A percentile compares a stretch with the other conserved stretches of the same genome.
Conservation (phyloP, 106 monocot species). For the Allium sativum region DNA sequence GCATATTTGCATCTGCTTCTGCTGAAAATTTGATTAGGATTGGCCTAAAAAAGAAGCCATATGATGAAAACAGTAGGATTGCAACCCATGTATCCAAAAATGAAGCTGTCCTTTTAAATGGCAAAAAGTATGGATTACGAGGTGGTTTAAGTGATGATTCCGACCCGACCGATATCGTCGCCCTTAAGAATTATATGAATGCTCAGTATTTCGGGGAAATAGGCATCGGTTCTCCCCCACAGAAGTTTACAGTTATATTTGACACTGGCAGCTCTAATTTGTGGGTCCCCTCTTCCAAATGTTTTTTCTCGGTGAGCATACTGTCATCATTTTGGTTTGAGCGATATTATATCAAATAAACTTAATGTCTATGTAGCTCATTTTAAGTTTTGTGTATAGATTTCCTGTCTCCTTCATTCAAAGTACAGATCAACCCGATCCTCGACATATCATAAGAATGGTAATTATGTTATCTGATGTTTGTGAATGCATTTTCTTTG, state of each 20-base stretch:
- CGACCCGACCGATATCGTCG: constrained; percentile 39
- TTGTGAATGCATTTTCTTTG: too few species aligned
- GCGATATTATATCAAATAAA: background rate
- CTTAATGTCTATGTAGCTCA: background rate
- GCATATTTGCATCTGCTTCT: constrained; percentile 27
- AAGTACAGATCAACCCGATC: constrained; percentile 14
- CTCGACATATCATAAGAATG: constrained; percentile 16
- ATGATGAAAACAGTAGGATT: constrained; percentile 42
- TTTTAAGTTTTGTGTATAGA: background rate
- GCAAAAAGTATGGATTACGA: constrained; percentile 13
- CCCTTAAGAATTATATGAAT: constrained; percentile 93
- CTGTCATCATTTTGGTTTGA: constrained; percentile 1
- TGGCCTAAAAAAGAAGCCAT: constrained; percentile 57
- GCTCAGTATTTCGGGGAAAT: constrained; percentile 99
- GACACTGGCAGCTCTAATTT: constrained; percentile 96
- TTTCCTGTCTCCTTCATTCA: constrained; percentile 15
- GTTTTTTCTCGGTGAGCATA: constrained; percentile 80
- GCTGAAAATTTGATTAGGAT: constrained; percentile 59
- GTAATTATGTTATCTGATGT: background rate
- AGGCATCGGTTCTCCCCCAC: constrained; percentile 66
- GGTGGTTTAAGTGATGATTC: constrained; percentile 10
- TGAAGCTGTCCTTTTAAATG: constrained; percentile 12
- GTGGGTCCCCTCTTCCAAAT: constrained; percentile 91
- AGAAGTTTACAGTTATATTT: constrained; percentile 94
- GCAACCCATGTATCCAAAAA: constrained; percentile 14